Conservation (phyloP, 495 filamentous ascomycete genomes). For the Saxophila tyrrhenica region DNA sequence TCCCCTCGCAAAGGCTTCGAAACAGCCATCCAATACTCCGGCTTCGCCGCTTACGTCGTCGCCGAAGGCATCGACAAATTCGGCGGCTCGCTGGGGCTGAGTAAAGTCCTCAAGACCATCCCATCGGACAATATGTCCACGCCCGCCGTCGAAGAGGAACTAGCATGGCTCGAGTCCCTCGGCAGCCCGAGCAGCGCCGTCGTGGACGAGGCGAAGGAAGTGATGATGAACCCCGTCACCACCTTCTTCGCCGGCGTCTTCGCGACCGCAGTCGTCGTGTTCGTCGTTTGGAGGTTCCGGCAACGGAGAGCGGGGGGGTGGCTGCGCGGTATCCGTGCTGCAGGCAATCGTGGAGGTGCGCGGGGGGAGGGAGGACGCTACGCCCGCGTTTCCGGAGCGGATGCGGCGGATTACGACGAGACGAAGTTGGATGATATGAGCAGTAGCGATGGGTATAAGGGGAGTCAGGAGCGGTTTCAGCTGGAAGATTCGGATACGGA, state of each 20-base stretch:
- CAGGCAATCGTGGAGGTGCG: no score
- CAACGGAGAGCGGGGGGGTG: not conserved
- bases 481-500: not conserved
- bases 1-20: not conserved
- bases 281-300: not conserved
- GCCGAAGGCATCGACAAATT: not conserved
- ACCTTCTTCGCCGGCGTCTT: not conserved
- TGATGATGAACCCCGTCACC: not conserved
- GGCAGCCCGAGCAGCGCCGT: not conserved
- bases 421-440: slow-evolving; percentile 1
- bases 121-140: not conserved
- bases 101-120: not conserved
- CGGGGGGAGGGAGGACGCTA: not conserved
- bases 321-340: not conserved
- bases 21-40: slow-evolving; percentile 2
- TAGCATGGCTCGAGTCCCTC: not conserved
- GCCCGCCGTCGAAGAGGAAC: not conserved
- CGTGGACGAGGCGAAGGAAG: not conserved
- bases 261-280: not conserved
- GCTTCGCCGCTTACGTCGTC: not conserved
- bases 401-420: not conserved
- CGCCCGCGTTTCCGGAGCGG: not conserved
- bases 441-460: not conserved
- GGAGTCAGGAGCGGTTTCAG: not conserved
- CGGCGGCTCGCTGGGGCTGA: not conserved